phyloP scores from a whole-genome alignment of 2,329 filamentous ascomycete species.

The Macrophomina phaseolina region DNA sequence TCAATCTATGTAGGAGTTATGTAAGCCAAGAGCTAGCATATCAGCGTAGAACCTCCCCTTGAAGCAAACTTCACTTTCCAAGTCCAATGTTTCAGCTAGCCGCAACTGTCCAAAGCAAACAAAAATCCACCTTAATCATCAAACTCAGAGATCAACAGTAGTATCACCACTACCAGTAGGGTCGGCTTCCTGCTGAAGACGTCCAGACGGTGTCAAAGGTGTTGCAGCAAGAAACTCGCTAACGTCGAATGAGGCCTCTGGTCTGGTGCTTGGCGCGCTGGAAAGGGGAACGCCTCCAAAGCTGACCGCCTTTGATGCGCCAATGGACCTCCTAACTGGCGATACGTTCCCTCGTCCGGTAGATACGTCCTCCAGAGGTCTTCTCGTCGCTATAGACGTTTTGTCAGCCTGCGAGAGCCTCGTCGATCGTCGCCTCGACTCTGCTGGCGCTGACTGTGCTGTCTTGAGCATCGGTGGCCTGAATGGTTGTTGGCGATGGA shows the following conservation, averaged over 20 bases:
- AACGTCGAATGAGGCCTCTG: slow-evolving; percentile 42
- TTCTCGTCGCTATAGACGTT: slow-evolving; percentile 31
- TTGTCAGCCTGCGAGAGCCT: slow-evolving; percentile 28
- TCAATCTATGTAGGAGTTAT: too few relatives aligned
- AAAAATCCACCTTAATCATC: neutral
- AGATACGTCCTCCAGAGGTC: slow-evolving; percentile 41
- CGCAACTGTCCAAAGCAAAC: neutral
- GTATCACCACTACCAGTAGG: neutral
- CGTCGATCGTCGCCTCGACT: slow-evolving; percentile 8
- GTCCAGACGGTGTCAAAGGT: slow-evolving; percentile 36
- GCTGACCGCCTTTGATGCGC: slow-evolving; percentile 29
- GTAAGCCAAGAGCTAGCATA: too few relatives aligned
- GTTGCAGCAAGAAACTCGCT: slow-evolving; percentile 48
- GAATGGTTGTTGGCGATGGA: slow-evolving; percentile 37
- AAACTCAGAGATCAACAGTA: slow-evolving; percentile 7
- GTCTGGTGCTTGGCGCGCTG: slow-evolving; percentile 4
- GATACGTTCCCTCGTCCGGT: slow-evolving; percentile 27
- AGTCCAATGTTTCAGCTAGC: neutral
- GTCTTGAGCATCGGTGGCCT: slow-evolving; percentile 36
- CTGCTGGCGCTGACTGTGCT: neutral
- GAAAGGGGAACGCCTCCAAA: neutral
- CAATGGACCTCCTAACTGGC: slow-evolving; percentile 34
- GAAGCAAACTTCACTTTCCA: neutral
- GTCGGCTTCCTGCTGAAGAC: neutral
- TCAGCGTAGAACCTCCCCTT: too few relatives aligned